Conservation (phyloP, 148 eudicot genomes). For the Salicornia ramosissima region DNA sequence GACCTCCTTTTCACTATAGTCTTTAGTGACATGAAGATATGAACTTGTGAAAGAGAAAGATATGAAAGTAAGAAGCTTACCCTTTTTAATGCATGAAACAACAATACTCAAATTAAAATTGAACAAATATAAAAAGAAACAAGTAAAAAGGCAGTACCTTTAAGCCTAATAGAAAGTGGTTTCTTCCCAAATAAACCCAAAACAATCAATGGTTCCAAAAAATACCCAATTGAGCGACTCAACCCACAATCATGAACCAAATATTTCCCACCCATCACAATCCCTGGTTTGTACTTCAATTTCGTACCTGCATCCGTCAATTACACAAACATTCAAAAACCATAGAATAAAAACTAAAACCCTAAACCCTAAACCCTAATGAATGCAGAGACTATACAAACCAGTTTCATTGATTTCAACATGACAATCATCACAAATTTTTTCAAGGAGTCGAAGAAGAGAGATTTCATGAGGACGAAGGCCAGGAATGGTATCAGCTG, state of each 20-base stretch:
- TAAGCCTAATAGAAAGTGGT: slow-evolving; percentile 68
- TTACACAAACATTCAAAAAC: neutral
- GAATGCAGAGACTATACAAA: slow-evolving; percentile 9
- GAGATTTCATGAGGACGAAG: slow-evolving; percentile 69
- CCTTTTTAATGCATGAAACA: no score
- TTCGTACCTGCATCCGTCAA: slow-evolving; percentile 55
- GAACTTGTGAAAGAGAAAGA: no score
- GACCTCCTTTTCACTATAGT: no score
- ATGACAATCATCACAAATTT: slow-evolving; percentile 54
- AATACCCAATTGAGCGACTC: slow-evolving; percentile 71
- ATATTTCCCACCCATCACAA: slow-evolving; percentile 71
- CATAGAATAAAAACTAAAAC: slow-evolving; percentile 9
- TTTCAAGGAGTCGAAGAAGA: slow-evolving; percentile 72
- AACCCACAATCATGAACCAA: slow-evolving; percentile 72
- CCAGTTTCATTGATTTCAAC: slow-evolving; percentile 89
- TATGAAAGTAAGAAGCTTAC: no score
- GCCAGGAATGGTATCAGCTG: slow-evolving; percentile 62
- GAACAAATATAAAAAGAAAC: no score
- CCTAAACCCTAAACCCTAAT: slow-evolving; percentile 3
- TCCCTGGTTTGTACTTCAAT: slow-evolving; percentile 84
- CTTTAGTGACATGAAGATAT: no score
- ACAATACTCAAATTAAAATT: neutral
- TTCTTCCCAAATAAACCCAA: slow-evolving; percentile 79
- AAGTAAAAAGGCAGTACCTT: slow-evolving; percentile 40
- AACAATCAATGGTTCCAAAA: slow-evolving; percentile 71